phyloP scores from a whole-genome alignment of 805 yeast species.

The Myxozyma monticola region DNA sequence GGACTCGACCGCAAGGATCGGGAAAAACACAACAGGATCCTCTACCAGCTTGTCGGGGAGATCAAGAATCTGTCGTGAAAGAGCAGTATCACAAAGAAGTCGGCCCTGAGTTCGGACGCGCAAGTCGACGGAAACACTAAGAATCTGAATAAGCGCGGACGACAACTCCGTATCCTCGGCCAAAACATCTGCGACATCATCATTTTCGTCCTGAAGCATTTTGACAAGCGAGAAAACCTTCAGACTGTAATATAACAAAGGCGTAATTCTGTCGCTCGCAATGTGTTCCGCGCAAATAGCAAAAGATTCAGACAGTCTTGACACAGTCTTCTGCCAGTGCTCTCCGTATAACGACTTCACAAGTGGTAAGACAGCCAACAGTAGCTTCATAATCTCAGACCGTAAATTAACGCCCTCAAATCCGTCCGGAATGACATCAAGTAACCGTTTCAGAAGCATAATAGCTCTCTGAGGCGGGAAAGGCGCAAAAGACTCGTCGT shows the following conservation, averaged over 20 bases:
- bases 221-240: constrained; percentile 44
- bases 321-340: constrained; percentile 19
- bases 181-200: constrained; percentile 40
- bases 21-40: constrained; percentile 13
- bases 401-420: constrained; percentile 48
- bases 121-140: constrained; percentile 8
- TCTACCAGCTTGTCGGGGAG: constrained; percentile 5
- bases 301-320: constrained; percentile 3
- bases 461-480: constrained; percentile 64
- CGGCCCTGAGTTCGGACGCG: constrained; percentile 12
- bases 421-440: constrained; percentile 53
- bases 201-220: constrained; percentile 30
- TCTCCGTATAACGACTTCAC: constrained; percentile 34
- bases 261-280: constrained; percentile 9
- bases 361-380: constrained; percentile 17
- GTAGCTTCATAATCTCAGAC: constrained; percentile 37
- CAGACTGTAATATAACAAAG: constrained; percentile 44
- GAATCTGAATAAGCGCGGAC: constrained; percentile 6
- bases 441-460: constrained; percentile 57
- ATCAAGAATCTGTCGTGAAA: constrained; percentile 23
- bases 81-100: constrained; percentile 13
- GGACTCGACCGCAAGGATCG: constrained; percentile 22
- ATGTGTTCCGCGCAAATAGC: constrained; percentile 4
- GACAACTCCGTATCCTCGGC: constrained; percentile 34
- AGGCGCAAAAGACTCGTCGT: constrained; percentile 42